These are phyloP conservation scores for Phyllosticta paracitricarpa DNA, from an alignment of 2,329 filamentous ascomycete species.

Conservation along the genomic window DNA sequence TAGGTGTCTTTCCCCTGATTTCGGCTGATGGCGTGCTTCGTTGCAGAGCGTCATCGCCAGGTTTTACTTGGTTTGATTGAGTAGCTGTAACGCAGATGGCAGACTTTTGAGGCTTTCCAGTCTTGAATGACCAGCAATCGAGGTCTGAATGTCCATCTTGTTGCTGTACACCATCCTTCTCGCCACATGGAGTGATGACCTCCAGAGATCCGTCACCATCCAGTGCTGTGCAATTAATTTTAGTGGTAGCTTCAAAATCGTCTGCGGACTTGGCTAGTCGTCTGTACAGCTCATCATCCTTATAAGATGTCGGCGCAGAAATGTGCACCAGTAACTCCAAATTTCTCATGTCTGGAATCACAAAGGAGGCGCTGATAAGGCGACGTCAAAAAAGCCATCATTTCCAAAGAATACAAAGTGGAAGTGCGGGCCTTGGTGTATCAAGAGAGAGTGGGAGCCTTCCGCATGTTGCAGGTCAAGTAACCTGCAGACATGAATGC, in stretches of 20 bases:
- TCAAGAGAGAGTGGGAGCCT: not conserved
- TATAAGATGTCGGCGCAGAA: constrained; percentile 31
- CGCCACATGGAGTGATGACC: too few species aligned
- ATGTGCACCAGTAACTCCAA: constrained; percentile 36
- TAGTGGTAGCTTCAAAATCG: constrained; percentile 20
- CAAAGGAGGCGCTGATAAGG: not conserved
- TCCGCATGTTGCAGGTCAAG: not conserved
- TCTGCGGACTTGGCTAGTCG: constrained; percentile 32
- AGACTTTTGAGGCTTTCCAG: not conserved
- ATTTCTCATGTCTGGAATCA: constrained; percentile 22
- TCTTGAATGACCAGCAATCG: not conserved
- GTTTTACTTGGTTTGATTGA: not conserved
- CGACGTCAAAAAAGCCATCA: constrained; percentile 1
- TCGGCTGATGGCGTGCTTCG: not conserved
- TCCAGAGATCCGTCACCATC: not conserved
- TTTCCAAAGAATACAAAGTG: not conserved
- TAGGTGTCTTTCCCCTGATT: not conserved
- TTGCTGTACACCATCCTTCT: not conserved
- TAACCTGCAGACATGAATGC: not conserved
- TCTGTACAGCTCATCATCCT: constrained; percentile 32
- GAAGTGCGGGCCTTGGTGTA: not conserved
- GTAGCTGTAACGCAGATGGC: not conserved
- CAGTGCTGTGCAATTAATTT: not conserved
- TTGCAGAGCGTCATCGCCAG: not conserved
- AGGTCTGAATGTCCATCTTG: not conserved